Percentiles rank a stretch among this genome's conserved stretches.
These are phyloP conservation scores for Simmondsia chinensis DNA, from an alignment of 148 eudicot species.

Conservation along the genomic window DNA sequence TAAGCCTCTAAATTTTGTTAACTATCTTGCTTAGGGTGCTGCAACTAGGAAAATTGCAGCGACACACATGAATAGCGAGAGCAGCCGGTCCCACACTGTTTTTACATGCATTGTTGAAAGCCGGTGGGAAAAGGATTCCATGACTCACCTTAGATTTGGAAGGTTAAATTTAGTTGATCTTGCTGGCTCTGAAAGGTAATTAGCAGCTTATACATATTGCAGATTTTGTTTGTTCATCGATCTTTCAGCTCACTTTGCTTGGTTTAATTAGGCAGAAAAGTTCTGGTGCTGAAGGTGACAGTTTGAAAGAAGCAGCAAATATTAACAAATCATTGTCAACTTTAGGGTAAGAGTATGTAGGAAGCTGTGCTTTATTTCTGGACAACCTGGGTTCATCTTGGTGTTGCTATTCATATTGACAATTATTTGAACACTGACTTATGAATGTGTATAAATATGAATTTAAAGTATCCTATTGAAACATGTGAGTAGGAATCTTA, in stretches of 20 bases:
- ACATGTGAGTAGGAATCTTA: too few relatives aligned
- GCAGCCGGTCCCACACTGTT: constrained; percentile 99
- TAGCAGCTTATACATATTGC: not conserved
- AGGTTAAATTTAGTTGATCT: constrained; percentile 95
- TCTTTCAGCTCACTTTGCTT: constrained; percentile 1
- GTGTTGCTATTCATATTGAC: too few relatives aligned
- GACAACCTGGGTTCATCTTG: too few relatives aligned
- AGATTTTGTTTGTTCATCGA: not conserved
- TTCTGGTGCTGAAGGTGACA: constrained; percentile 99
- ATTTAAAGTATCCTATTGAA: too few relatives aligned
- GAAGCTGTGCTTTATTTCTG: not conserved
- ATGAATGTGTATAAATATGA: too few relatives aligned
- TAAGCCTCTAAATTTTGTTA: too few relatives aligned
- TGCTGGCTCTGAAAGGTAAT: constrained; percentile 97
- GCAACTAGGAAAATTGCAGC: constrained; percentile 90
- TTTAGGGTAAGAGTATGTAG: constrained; percentile 81
- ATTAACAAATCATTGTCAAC: constrained; percentile 92
- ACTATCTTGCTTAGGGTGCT: constrained; percentile 74
- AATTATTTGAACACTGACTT: too few relatives aligned
- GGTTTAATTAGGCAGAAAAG: constrained; percentile 66
- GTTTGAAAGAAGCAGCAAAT: constrained; percentile 95
- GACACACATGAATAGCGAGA: constrained; percentile 96
- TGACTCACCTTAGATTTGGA: constrained; percentile 70
- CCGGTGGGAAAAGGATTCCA: constrained; percentile 87
- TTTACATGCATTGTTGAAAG: constrained; percentile 90